Evolutionary conservation across 805 yeast species (phyloP), one percentile per base, ranked within the genome.

Genomic region (Candida ipomoeae): DNA sequence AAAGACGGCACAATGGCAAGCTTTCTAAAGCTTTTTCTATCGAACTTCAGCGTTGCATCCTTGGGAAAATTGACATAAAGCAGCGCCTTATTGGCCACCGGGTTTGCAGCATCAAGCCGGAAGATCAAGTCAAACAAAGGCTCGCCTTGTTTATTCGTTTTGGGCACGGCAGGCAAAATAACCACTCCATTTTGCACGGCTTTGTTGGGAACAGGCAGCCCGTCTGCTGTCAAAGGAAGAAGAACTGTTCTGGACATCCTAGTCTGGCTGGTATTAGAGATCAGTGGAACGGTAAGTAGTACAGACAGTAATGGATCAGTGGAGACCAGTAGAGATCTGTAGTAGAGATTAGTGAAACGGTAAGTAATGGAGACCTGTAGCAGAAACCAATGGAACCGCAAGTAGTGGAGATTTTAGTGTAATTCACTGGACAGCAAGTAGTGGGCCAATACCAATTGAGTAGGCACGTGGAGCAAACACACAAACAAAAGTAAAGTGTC

Each of bases 1-100:
- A 91, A 84, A 1, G 83, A 73, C n/a, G 80, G 69, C 6, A 70
- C 69, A 48, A 85, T 75, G 39, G 75, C 63, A 49, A 74, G 73
- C 40, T 80, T 75, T 54, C 76, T 73, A 64, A 79, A 88, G 45
- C 68, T 73, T 40, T 74, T 64, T 54, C 97, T 77, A 14, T 79
- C 74, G 59, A 86, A 91, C 8, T 56, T 61, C 2, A 69, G 66
- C 3, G 58, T 56, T 5, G 58, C 53, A 15, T 62, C 59, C 2
- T 74, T 71, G 1, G 96, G 95, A 13, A 83, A 78, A 66, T 91
- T 91, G 43, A 88, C 82, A 81, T 84, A 80, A 32, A 92, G 73
- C 6, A 74, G 69, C 5, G 94, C 97, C 32, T 82, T 81, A 59
- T 87, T 80, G 8, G 88, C 74, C 14, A 89, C 80, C 14, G 80